Conservation (phyloP, 805 yeast genomes). For the Groenewaldozyma tartarivorans region DNA sequence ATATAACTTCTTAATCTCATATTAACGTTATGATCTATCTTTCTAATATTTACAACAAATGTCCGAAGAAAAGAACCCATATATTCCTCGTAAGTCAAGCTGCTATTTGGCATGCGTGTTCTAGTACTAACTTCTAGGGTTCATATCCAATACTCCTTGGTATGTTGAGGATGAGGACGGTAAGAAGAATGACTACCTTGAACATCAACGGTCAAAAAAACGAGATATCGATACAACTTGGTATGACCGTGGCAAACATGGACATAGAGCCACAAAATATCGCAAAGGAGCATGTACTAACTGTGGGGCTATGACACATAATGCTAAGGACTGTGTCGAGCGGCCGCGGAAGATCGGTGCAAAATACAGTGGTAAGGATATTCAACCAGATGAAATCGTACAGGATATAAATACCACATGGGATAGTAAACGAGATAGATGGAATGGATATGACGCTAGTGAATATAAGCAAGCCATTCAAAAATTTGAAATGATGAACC, state of each 20-base stretch:
- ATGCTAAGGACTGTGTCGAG: conserved; percentile 47
- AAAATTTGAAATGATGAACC: conserved; percentile 13
- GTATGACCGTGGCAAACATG: conserved; percentile 25
- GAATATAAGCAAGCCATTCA: conserved; percentile 48
- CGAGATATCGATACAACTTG: conserved; percentile 18
- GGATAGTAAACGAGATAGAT: conserved; percentile 68
- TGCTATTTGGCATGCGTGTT: background rate
- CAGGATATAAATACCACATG: conserved; percentile 32
- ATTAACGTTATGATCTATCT: background rate
- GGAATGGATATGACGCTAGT: conserved; percentile 66
- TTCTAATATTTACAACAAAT: background rate
- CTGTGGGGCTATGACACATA: conserved; percentile 48
- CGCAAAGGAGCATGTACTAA: conserved; percentile 41
- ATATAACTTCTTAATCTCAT: background rate
- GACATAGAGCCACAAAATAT: conserved; percentile 22
- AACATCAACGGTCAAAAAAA: conserved; percentile 21
- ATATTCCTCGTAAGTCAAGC: conserved; percentile 22
- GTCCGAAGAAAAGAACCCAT: conserved; percentile 26
- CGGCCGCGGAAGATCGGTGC: conserved; percentile 38
- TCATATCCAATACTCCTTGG: conserved; percentile 27
- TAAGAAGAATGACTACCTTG: conserved; percentile 14
- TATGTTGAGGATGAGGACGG: conserved; percentile 19
- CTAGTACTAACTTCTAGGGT: conserved; percentile 9
- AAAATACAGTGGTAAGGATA: conserved; percentile 25
- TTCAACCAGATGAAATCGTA: conserved; percentile 21